A percentile compares a stretch with the other conserved stretches of the same genome.
These are phyloP conservation scores for Cyberlindnera samutprakarnensis DNA, from an alignment of 805 yeast species.

Conservation along the genomic window DNA sequence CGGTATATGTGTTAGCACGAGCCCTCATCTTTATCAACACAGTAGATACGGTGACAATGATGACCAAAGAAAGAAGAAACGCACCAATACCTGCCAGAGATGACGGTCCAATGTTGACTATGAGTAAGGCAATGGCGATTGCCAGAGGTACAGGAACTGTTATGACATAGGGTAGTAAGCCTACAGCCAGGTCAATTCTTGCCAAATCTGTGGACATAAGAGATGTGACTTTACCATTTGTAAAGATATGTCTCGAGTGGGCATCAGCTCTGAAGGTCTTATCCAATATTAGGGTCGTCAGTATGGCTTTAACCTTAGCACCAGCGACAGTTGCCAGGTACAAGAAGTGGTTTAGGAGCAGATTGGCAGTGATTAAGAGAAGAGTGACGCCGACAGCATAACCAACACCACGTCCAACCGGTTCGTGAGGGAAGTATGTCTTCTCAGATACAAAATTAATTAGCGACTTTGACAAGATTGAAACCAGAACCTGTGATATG, in stretches of 20 bases:
- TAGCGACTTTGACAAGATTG: constrained; percentile 45
- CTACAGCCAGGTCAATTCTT: constrained; percentile 62
- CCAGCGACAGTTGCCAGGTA: constrained; percentile 51
- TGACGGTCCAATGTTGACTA: constrained; percentile 63
- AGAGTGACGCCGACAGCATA: constrained; percentile 47
- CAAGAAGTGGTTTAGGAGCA: constrained; percentile 44
- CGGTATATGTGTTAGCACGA: constrained; percentile 52
- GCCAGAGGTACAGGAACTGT: constrained; percentile 54
- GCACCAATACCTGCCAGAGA: constrained; percentile 60
- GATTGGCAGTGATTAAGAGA: constrained; percentile 33
- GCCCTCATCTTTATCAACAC: constrained; percentile 44
- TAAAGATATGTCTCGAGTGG: constrained; percentile 42
- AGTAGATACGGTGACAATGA: constrained; percentile 38
- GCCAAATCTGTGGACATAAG: constrained; percentile 72
- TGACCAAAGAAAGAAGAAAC: constrained; percentile 38
- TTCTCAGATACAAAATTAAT: constrained; percentile 46
- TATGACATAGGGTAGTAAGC: constrained; percentile 48
- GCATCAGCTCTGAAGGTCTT: constrained; percentile 55
- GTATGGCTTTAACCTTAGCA: constrained; percentile 56
- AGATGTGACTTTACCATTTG: constrained; percentile 62
- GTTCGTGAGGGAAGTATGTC: constrained; percentile 29
- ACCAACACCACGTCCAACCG: constrained; percentile 47
- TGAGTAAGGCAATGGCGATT: constrained; percentile 52
- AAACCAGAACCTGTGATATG: constrained; percentile 42
- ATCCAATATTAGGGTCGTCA: constrained; percentile 57